Percentiles rank a stretch among this genome's conserved stretches.
These are phyloP conservation scores for Arachis monticola DNA, from an alignment of 331 rosid species.

Conservation along the genomic window DNA sequence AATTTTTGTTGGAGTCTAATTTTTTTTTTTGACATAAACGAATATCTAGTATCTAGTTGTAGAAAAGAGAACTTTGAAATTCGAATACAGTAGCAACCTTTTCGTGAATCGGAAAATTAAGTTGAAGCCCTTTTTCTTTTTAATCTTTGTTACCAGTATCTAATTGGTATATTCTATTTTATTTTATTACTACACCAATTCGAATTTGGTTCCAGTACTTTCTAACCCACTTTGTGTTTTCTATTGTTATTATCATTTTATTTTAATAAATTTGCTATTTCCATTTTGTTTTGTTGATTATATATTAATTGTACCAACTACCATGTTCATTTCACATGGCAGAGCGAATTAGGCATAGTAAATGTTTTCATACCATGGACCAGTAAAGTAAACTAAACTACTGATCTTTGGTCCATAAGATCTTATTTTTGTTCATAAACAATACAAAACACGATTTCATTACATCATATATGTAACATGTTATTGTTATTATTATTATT, in stretches of 20 bases:
- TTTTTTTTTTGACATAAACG: neutral
- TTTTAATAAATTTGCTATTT: neutral
- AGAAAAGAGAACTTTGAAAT: slow-evolving; percentile 25
- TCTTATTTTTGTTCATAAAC: slow-evolving; percentile 38
- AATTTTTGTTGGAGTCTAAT: slow-evolving; percentile 27
- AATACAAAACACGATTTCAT: neutral
- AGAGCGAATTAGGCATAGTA: slow-evolving; percentile 28
- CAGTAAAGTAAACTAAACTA: neutral
- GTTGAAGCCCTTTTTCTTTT: no score
- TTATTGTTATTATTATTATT: neutral
- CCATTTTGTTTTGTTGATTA: neutral
- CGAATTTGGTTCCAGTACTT: slow-evolving; percentile 23
- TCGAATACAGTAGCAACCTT: slow-evolving; percentile 32
- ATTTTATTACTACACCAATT: no score
- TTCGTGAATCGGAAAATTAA: slow-evolving; percentile 20
- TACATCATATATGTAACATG: neutral
- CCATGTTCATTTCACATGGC: slow-evolving; percentile 56
- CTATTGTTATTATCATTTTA: neutral
- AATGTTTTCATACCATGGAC: slow-evolving; percentile 48
- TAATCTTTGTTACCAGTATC: no score
- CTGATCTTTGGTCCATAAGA: slow-evolving; percentile 38
- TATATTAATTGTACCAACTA: slow-evolving; percentile 55
- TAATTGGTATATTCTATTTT: no score
- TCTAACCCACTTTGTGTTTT: slow-evolving; percentile 16
- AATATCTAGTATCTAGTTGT: slow-evolving; percentile 5